Percentiles rank a stretch among this genome's conserved stretches.
Evolutionary conservation across 331 rosid genomes (phyloP).

Genomic region (Malus hybrid): DNA sequence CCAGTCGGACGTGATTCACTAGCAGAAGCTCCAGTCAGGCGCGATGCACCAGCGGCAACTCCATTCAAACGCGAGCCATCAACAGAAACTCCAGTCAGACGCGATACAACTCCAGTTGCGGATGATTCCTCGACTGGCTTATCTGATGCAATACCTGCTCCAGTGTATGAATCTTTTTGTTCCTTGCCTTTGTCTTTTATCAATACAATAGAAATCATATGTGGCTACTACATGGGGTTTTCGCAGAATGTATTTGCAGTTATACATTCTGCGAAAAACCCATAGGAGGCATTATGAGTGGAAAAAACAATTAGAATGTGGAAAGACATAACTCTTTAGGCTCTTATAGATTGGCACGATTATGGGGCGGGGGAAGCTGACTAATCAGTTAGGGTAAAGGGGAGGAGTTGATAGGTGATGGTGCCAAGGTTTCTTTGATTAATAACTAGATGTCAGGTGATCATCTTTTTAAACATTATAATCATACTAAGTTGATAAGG

Average conservation of each 20-base stretch:
- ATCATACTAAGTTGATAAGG: not conserved
- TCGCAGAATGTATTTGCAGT: not conserved
- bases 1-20: not conserved
- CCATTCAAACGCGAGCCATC: not conserved
- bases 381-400: not conserved
- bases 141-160: constrained; percentile 28
- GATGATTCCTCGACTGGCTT: constrained; percentile 31
- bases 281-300: not conserved
- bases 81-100: not conserved
- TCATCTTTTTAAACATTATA: not conserved
- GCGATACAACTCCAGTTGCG: not conserved
- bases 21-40: constrained; percentile 1
- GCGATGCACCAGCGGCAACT: not conserved
- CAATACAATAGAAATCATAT: not conserved
- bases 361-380: not conserved
- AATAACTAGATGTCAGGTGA: not conserved
- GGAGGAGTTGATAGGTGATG: not conserved
- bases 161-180: constrained; percentile 17
- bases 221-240: not conserved
- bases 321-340: not conserved
- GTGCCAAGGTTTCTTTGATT: not conserved
- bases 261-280: not conserved
- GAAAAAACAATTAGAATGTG: not conserved
- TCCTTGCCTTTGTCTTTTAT: not conserved
- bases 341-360: not conserved